Evolutionary conservation across 2,329 filamentous ascomycete genomes (phyloP).

Genomic region (Aureobasidium uvarum): DNA sequence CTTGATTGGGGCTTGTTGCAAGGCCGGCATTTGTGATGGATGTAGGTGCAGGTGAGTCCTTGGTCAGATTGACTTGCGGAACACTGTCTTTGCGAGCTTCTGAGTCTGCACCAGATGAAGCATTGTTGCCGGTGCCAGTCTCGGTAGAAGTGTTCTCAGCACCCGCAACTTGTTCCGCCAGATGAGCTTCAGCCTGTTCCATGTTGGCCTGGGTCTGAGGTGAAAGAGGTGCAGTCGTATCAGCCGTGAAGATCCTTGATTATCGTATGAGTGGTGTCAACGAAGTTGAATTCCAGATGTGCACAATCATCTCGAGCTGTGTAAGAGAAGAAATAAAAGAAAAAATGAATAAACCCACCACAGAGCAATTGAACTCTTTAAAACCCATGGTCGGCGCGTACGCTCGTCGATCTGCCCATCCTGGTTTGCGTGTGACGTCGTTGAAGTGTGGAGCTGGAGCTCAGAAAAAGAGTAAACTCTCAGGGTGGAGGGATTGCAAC

Average conservation of each 20-base stretch:
- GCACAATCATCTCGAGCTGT: background rate
- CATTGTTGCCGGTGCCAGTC: background rate
- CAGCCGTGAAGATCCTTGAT: background rate
- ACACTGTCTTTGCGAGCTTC: background rate
- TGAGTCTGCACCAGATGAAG: background rate
- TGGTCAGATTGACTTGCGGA: background rate
- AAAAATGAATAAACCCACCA: too few species aligned
- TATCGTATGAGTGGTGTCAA: background rate
- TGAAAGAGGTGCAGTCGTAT: background rate
- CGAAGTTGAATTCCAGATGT: background rate
- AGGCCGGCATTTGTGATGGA: background rate
- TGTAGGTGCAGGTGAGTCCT: background rate
- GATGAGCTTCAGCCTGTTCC: background rate
- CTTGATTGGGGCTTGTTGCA: background rate
- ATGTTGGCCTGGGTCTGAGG: background rate
- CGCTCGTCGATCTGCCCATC: slow-evolving; percentile 1
- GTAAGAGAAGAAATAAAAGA: background rate
- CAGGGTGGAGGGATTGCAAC: background rate
- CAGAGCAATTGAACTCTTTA: background rate
- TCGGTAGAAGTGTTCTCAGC: background rate
- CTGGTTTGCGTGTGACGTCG: slow-evolving; percentile 1
- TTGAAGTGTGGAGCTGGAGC: background rate
- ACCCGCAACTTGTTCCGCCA: background rate
- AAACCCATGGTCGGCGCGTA: background rate
- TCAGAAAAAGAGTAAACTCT: background rate